Percentiles rank a stretch among this genome's conserved stretches.
These are phyloP conservation scores for Stygiomarasmius scandens DNA, from an alignment of 1,284 basidiomycete genomes.

Conservation along the genomic window DNA sequence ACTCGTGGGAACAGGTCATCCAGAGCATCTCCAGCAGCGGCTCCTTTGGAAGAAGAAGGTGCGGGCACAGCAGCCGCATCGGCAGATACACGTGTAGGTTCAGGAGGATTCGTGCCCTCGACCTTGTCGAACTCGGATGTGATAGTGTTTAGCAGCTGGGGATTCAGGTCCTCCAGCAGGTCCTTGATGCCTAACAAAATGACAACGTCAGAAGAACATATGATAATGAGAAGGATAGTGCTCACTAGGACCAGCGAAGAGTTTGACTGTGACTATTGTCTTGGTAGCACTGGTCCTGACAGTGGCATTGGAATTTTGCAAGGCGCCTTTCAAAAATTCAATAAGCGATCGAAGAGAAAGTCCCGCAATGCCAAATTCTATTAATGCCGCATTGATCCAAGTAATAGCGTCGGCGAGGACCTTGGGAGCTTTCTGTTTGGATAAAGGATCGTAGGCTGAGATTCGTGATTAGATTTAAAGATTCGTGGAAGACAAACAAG, in stretches of 20 bases:
- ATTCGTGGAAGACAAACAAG: background rate
- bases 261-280: constrained; percentile 86
- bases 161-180: constrained; percentile 92
- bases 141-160: constrained; percentile 92
- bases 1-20: constrained; percentile 96
- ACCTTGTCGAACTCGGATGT: constrained; percentile 93
- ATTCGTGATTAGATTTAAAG: constrained; percentile 12
- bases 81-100: constrained; percentile 75
- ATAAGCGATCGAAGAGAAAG: constrained; percentile 85
- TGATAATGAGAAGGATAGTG: constrained; percentile 11
- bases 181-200: constrained; percentile 76
- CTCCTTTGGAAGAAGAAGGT: constrained; percentile 39
- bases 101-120: constrained; percentile 78
- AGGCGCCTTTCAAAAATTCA: constrained; percentile 85
- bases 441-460: constrained; percentile 88
- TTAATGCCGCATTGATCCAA: constrained; percentile 88
- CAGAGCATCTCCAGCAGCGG: constrained; percentile 63
- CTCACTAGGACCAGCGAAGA: constrained; percentile 90
- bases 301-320: constrained; percentile 93
- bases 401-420: constrained; percentile 89
- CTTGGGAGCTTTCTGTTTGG: constrained; percentile 97
- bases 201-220: background rate
- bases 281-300: constrained; percentile 97
- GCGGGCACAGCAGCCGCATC: constrained; percentile 65
- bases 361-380: constrained; percentile 93